Base-by-base conservation (phyloP, 345 rosid genomes). In the Eucalyptus brandiana region DNA sequence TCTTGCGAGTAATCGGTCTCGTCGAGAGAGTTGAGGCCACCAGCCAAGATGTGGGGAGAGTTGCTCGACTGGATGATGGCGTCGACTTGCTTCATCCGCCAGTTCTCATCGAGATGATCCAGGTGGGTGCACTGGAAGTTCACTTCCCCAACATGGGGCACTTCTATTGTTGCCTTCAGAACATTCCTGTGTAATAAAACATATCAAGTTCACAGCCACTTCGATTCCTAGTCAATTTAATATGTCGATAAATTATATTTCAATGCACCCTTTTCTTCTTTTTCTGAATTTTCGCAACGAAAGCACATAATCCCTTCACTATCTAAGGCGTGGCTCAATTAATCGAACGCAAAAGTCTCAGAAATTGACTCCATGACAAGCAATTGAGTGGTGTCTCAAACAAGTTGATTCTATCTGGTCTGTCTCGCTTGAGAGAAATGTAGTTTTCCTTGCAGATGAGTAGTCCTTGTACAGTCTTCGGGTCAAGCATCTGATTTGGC, bases 81-180 rank as follows among this genome's bases (percentile, higher is more conserved):
- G 88, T 94, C 91, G 11, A 97, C 93, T 91, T 97, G 99, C 93
- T 97, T 97, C 99, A 97, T 97, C 89, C 99, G 87, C 99, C 99
- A 97, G 16, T 88, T 94, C 91, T 97, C 99, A 48, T 97, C 98
- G 11, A 97, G 96, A 92, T 97, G 99, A 88, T 97, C 99, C 26
- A 97, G 95, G 91, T 94, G 97, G 37, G 99, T 97, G 93, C 99
- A 97, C 56, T 97, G 94, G 93, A 97, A 95, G 89, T 95, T 93
- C n/a, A 97, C 92, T 89, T 97, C 99, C 85, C 99, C 99, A 34
- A 91, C 67, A 88, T 94, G 89, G 3, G 98, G 98, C 89, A 96
- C 98, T 51, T 95, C 98, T 28, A 97, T 92, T 4, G 94, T 96
- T 34, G 98, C 97, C 96, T 95, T 97, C 3, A 97, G 95, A 69